Percentiles rank a stretch among this genome's conserved stretches.
phyloP scores from a whole-genome alignment of 345 rosid genomes.

The Laguncularia racemosa region DNA sequence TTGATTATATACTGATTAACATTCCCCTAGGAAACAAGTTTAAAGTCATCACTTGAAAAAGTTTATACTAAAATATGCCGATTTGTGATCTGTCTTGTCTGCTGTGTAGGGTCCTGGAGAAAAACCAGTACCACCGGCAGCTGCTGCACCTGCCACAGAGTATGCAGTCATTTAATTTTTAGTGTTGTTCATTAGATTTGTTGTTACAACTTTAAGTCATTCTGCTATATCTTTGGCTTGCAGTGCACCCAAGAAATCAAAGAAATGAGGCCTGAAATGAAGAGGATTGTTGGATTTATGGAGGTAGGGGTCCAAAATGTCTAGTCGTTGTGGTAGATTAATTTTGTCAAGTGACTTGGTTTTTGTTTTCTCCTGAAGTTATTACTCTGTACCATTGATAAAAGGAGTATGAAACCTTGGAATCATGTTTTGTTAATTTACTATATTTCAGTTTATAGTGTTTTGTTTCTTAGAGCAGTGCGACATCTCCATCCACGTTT shows the following conservation, averaged over 20 bases:
- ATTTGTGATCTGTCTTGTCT: not conserved
- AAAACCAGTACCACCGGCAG: constrained; percentile 26
- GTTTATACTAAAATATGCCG: not conserved
- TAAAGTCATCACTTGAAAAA: no score
- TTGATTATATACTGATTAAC: no score
- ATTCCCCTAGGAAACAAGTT: no score
- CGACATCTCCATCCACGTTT: not conserved
- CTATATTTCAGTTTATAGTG: not conserved
- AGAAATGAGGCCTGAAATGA: constrained; percentile 29
- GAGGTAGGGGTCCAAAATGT: constrained; percentile 2
- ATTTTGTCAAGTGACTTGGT: constrained; percentile 15
- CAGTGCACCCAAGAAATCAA: constrained; percentile 48
- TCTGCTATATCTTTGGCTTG: constrained; percentile 4
- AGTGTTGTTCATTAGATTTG: not conserved
- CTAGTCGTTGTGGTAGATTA: constrained; percentile 13
- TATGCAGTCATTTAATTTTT: not conserved
- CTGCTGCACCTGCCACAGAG: constrained; percentile 18
- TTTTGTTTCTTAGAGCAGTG: not conserved
- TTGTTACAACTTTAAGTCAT: not conserved
- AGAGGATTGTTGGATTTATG: constrained; percentile 2
- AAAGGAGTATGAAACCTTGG: constrained; percentile 6
- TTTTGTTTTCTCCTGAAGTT: constrained; percentile 11
- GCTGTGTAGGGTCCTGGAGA: constrained; percentile 53
- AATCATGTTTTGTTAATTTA: not conserved
- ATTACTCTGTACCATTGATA: constrained; percentile 11